Evolutionary conservation across 257 asterid genomes (phyloP).

Genomic region (Solanum lycopersicoides): DNA sequence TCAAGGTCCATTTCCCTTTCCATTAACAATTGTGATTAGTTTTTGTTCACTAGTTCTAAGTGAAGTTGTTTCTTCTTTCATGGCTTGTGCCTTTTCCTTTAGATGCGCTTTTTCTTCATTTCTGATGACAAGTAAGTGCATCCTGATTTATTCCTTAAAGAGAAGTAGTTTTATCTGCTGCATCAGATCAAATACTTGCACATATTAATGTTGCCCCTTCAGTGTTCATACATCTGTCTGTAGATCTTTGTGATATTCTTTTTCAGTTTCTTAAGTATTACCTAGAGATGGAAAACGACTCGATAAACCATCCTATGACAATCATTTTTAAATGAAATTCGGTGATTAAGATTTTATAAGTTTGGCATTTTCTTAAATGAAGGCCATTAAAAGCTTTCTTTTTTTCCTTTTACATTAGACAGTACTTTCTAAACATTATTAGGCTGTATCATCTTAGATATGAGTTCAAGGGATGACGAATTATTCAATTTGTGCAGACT

Average conservation of each 20-base stretch:
- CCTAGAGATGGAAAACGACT: not conserved
- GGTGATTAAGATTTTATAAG: not conserved
- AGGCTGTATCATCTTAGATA: not conserved
- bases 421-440: not conserved
- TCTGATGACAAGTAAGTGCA: not conserved
- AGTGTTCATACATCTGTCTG: not conserved
- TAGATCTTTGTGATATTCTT: not conserved
- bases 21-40: not conserved
- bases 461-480: not conserved
- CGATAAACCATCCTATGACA: not conserved
- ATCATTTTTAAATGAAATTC: not conserved
- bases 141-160: not conserved
- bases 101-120: not conserved
- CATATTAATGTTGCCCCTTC: not conserved
- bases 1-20: slow-evolving; percentile 38
- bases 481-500: slow-evolving; percentile 21
- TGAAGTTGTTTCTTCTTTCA: not conserved
- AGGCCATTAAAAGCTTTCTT: not conserved
- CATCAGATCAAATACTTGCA: not conserved
- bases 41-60: not conserved
- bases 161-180: not conserved
- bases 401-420: not conserved
- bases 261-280: not conserved
- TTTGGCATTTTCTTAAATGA: not conserved
- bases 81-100: not conserved